Base-by-base conservation (phyloP, 495 filamentous ascomycete genomes). In the Podospora australis region DNA sequence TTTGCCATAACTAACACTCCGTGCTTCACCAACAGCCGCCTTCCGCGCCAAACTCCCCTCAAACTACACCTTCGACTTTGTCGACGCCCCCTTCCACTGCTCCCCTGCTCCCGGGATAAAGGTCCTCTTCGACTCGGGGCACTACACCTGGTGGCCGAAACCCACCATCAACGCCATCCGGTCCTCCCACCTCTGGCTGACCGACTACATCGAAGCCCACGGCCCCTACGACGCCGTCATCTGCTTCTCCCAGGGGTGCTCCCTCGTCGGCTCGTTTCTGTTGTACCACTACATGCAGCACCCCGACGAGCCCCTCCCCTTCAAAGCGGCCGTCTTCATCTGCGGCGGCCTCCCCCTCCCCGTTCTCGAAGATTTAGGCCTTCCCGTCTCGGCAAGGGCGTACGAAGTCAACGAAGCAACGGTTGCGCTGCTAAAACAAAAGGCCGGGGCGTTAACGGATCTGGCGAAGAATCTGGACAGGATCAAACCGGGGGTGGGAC, bases 211-310 rank as follows among this genome's bases (percentile, higher is more conserved):
- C 34, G 64, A 68, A 2, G 46, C 57, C 2, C 58, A 78, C 28
- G 81, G 79, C 0, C 79, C 79, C 2, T 85, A 78, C 64, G 83
- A 85, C 53, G 70, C 70, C 14, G 70, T 83, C 7, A 61, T 83
- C 52, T 70, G 69, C 51, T 84, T 81, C 56, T 80, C 77, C 6
- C 78, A 85, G 40, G 80, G 80, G 13, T 78, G 74, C 44, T 57
- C 70, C 4, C 54, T 84, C 0, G 70, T 77, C 21, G 67, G 70
- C 3, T 72, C 63, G 48, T 68, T 69, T 53, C 59, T 77, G 10
- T 41, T 73, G 13, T 68, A 67, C 46, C 64, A 67, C n/a, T 56
- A 59, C 41, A 56, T 55, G 48, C 63, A 69, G 47, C 46, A 49
- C 4, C 58, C 60, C 10, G 34, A 56, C 6, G 35, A 56, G 11